phyloP scores from a whole-genome alignment of 208 protist genomes.

The Angomonas ambiguus region DNA sequence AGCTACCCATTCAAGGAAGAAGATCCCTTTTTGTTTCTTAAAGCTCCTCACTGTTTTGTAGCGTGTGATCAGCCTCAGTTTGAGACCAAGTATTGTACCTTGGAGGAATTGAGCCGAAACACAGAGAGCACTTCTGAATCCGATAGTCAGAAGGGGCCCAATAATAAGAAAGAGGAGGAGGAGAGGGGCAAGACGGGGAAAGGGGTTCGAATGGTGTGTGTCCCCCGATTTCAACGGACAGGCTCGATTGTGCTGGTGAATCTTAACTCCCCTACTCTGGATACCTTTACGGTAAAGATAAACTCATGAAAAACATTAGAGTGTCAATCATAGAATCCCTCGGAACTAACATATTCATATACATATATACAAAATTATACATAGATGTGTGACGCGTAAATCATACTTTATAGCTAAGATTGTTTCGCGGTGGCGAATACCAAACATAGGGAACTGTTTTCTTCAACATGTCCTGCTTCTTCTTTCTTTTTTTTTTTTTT shows the following conservation, averaged over 20 bases:
- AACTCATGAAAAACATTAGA: not conserved
- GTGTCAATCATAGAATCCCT: not conserved
- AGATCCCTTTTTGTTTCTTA: constrained; percentile 85
- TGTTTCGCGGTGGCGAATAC: too few relatives aligned
- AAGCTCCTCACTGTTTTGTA: constrained; percentile 78
- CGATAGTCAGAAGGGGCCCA: not conserved
- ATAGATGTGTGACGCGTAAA: not conserved
- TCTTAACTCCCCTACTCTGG: constrained; percentile 62
- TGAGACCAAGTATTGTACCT: constrained; percentile 55
- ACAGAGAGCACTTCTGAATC: constrained; percentile 9
- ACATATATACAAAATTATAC: constrained; percentile 1
- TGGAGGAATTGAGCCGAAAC: constrained; percentile 27
- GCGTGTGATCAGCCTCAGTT: constrained; percentile 82
- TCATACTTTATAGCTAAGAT: not conserved
- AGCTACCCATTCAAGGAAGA: constrained; percentile 85
- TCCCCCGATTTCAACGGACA: constrained; percentile 63
- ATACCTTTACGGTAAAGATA: constrained; percentile 37
- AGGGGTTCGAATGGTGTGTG: constrained; percentile 69
- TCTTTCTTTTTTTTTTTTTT: not conserved
- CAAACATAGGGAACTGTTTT: too few relatives aligned
- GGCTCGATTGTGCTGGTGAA: constrained; percentile 73
- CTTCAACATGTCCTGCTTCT: not conserved
- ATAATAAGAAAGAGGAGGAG: constrained; percentile 7
- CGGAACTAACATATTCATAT: not conserved
- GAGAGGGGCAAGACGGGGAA: constrained; percentile 18